Conservation (phyloP, 2,329 filamentous ascomycete genomes). For the Pseudogymnoascus verrucosus region DNA sequence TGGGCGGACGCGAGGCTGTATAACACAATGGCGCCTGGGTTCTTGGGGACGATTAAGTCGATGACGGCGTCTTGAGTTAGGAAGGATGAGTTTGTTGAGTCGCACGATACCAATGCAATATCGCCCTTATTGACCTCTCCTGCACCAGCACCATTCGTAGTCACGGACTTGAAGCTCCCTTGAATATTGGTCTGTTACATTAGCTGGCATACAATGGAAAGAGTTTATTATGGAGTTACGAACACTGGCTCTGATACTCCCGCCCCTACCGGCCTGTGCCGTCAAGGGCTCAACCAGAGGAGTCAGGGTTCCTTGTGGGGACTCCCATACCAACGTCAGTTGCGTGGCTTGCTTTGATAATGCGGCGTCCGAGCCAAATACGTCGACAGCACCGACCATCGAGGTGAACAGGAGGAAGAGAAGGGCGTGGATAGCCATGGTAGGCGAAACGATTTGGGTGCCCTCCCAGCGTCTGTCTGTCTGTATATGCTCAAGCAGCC, state of each 20-base stretch:
- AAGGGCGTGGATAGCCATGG: constrained; percentile 2
- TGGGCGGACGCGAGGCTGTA: background rate
- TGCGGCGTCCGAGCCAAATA: background rate
- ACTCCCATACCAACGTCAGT: background rate
- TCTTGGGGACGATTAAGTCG: background rate
- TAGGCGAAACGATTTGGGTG: background rate
- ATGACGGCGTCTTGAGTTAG: background rate
- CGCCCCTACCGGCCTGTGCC: background rate
- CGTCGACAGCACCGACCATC: background rate
- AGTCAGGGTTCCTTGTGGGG: constrained; percentile 4
- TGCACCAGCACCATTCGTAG: background rate
- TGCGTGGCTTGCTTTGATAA: background rate
- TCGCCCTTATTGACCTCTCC: background rate
- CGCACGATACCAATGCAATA: background rate
- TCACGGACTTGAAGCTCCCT: background rate
- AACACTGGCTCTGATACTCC: background rate
- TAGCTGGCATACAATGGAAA: background rate
- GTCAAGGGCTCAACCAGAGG: constrained; percentile 5
- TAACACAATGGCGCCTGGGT: background rate
- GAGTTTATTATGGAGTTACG: background rate
- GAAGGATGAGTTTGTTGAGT: background rate
- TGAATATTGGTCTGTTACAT: background rate
- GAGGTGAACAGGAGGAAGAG: constrained; percentile 1
- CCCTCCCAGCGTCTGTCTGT: background rate
- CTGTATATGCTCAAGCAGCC: background rate